A percentile compares a stretch with the other conserved stretches of the same genome.
Evolutionary conservation across 805 yeast genomes (phyloP).

Genomic region (Tetrapisispora arboricola): DNA sequence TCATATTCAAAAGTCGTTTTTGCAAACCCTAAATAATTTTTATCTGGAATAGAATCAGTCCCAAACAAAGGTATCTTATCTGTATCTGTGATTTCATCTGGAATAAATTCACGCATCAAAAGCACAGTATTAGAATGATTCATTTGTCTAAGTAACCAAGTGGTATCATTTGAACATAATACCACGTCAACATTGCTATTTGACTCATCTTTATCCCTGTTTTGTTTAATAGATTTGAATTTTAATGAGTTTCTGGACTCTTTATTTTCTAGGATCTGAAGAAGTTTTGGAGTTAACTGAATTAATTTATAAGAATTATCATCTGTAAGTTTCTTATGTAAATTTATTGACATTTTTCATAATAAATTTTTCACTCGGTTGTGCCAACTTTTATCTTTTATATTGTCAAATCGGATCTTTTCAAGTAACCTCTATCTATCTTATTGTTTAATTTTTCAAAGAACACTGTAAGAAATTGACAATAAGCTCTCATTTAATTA

Average conservation of each 20-base stretch:
- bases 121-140: conserved; percentile 84
- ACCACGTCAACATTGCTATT: conserved; percentile 37
- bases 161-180: conserved; percentile 45
- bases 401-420: too few species aligned
- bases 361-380: not conserved
- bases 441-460: too few species aligned
- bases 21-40: conserved; percentile 24
- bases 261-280: conserved; percentile 25
- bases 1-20: conserved; percentile 30
- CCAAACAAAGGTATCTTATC: conserved; percentile 25
- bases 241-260: conserved; percentile 8
- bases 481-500: too few species aligned
- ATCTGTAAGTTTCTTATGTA: conserved; percentile 13
- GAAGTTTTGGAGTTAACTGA: conserved; percentile 42
- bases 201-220: conserved; percentile 5
- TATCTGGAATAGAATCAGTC: conserved; percentile 24
- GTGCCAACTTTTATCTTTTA: too few species aligned
- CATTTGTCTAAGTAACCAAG: conserved; percentile 63
- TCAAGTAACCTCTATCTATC: too few species aligned
- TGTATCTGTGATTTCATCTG: conserved; percentile 9
- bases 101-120: conserved; percentile 31
- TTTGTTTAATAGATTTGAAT: conserved; percentile 22
- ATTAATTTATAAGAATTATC: conserved; percentile 37
- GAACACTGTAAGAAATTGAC: too few species aligned
- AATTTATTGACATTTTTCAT: conserved; percentile 2